Base-by-base conservation (phyloP, 2,329 filamentous ascomycete species). In the Sporothrix brasiliensis region DNA sequence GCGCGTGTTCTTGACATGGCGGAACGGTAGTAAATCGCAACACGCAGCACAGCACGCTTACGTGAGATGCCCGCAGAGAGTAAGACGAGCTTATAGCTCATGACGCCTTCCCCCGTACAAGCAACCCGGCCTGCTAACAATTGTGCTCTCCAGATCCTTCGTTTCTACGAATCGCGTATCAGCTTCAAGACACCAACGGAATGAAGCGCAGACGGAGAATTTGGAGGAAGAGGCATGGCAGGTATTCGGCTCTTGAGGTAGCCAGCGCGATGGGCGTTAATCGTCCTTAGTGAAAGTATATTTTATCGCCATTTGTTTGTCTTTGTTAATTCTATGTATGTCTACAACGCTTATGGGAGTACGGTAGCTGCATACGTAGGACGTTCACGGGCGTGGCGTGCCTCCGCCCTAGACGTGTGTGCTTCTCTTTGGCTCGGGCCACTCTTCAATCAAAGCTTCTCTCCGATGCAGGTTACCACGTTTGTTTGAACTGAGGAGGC, bases 1-100 rank as follows among this genome's bases (percentile, higher is more conserved):
- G 16, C 84, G 88, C 44, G 91, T 91, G 0, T 92, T 90, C 74
- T 80, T 94, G 44, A 87, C 88, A 14, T 94, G 92, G 92, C 89
- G 88, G 75, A 88, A 90, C 72, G 88, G 88, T 10, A 83, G 87
- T 63, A 93, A 92, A 81, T 92, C 91, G 0, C 89, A 91, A 76
- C 92, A 94, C 75, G 84, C 87, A 11, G 88, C 92, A 19, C 79
- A 83, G 24, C 84, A 89, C 16, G 85, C 93, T 9, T 92, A 94
- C 75, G 85, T 88, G 76, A 89, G 92, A 75, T 93, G 91, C 74
- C 92, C 92, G 0, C 92, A 94, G 77, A 92, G 90, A 85, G 90
- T 91, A 78, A 52, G 65, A 13, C 9, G 3, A 1, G 2, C 19
- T 9, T 27, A 44, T 9, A 34, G 41, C 11, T 16, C 14, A 21